phyloP scores from a whole-genome alignment of 1,284 basidiomycete genomes.

The Waitea zeae region DNA sequence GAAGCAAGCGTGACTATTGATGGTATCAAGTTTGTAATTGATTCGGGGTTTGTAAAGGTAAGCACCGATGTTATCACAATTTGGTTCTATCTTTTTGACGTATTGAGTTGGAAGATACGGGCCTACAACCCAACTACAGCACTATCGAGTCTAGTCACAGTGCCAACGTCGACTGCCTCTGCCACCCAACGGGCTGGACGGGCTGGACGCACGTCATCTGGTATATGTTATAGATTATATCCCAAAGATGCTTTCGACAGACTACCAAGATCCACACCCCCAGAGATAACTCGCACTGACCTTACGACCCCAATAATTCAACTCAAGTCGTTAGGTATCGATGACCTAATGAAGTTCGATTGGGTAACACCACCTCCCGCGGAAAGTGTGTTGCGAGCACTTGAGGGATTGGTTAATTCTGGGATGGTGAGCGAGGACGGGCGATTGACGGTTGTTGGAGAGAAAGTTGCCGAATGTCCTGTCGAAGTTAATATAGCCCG shows the following conservation, averaged over 20 bases:
- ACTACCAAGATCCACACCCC: conserved; percentile 54
- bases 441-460: conserved; percentile 43
- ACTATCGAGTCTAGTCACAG: conserved; percentile 67
- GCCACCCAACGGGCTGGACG: conserved; percentile 82
- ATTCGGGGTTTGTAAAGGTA: conserved; percentile 91
- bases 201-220: conserved; percentile 79
- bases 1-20: conserved; percentile 96
- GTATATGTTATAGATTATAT: conserved; percentile 90
- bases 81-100: conserved; percentile 7
- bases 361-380: conserved; percentile 82
- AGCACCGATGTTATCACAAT: conserved; percentile 7
- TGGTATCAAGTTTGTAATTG: conserved; percentile 89
- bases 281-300: conserved; percentile 83
- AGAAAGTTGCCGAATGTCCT: conserved; percentile 63
- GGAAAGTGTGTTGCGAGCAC: conserved; percentile 69
- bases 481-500: conserved; percentile 59
- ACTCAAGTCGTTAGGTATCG: conserved; percentile 86
- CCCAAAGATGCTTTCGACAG: conserved; percentile 40
- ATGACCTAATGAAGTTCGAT: conserved; percentile 92
- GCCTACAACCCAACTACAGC: conserved; percentile 70
- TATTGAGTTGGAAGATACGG: conserved; percentile 37
- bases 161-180: conserved; percentile 71
- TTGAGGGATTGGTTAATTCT: conserved; percentile 58
- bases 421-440: conserved; percentile 61
- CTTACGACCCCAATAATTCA: conserved; percentile 81